Base-by-base conservation (phyloP, 169 alveolate species). In the Condylostoma magnum region DNA sequence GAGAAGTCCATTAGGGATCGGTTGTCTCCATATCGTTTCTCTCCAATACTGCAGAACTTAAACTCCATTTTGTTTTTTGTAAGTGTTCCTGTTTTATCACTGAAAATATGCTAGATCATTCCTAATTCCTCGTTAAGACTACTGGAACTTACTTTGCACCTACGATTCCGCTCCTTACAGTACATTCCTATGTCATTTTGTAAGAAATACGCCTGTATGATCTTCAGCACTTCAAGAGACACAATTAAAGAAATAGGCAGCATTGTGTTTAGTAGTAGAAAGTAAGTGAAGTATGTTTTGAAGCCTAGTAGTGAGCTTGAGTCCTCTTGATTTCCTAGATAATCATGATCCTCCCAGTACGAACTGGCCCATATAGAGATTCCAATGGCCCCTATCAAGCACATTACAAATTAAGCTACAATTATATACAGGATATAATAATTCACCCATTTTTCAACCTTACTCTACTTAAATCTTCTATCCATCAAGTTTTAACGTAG, bases 71-170 rank as follows among this genome's bases (percentile, higher is more conserved):
- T 90, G 78, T 98, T 98, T 68, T 94, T 93, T n/a, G 99, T 98
- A 58, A 98, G 84, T 0, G 99, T 98, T 0, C 99, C 99, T 18
- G 99, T 98, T 82, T 98, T 98, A 84, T 98, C 99, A 6, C 97
- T 89, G 72, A 97, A 98, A 22, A 98, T 91, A 79, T 95, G 96
- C 10, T 97, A 91, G 30, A 98, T 94, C 67, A 94, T 90, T 1
- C 99, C 99, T 78, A 98, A 87, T 77, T 97, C 99, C 77, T 97
- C 99, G 74, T 92, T 86, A 48, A 95, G 83, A 51, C 94, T 87
- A n/a, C 91, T 87, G 25, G 96, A 80, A 55, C 86, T 83, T 58
- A 89, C 93, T 43, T 84, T 79, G 6, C 94, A 90, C 44, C 86
- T 82, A 22, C 84, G 52, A 6, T 90, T 85, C 43, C 93, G 84